A percentile compares a stretch with the other conserved stretches of the same genome.
Conservation (phyloP, 805 yeast species). For the Schizosaccharomyces octosporus region DNA sequence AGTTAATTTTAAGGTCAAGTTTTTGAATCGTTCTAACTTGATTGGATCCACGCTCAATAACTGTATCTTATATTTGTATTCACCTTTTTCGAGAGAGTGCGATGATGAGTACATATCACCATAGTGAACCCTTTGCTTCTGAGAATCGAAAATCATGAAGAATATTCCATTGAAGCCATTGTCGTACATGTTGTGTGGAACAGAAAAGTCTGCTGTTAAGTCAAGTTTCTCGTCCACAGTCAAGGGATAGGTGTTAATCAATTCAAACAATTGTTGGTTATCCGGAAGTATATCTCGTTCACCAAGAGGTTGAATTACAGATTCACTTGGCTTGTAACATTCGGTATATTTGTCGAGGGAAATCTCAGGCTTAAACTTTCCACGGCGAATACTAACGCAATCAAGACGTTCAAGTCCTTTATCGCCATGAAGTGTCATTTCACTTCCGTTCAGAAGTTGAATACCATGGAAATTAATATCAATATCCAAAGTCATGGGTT, state of each 20-base stretch:
- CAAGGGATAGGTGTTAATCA: not conserved
- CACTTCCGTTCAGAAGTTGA: not conserved
- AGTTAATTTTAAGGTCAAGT: not conserved
- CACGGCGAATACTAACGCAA: not conserved
- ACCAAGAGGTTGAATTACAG: not conserved
- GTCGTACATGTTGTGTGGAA: conserved; percentile 2
- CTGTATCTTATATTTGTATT: not conserved
- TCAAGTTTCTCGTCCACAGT: not conserved
- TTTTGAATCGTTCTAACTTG: not conserved
- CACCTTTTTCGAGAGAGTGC: not conserved
- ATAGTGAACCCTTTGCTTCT: conserved; percentile 1
- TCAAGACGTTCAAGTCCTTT: not conserved
- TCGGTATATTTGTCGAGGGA: not conserved
- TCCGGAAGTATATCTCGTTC: not conserved
- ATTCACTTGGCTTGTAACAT: not conserved
- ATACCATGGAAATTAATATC: conserved; percentile 1
- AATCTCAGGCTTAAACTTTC: not conserved
- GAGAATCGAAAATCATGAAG: not conserved
- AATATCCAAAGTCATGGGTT: not conserved
- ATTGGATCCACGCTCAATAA: not conserved
- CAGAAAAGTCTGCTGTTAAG: not conserved
- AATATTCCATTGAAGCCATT: not conserved
- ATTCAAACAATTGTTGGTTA: not conserved
- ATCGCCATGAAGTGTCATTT: not conserved
- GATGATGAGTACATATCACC: conserved; percentile 1